Conservation (phyloP, 805 yeast genomes). For the Pichia nakasei region DNA sequence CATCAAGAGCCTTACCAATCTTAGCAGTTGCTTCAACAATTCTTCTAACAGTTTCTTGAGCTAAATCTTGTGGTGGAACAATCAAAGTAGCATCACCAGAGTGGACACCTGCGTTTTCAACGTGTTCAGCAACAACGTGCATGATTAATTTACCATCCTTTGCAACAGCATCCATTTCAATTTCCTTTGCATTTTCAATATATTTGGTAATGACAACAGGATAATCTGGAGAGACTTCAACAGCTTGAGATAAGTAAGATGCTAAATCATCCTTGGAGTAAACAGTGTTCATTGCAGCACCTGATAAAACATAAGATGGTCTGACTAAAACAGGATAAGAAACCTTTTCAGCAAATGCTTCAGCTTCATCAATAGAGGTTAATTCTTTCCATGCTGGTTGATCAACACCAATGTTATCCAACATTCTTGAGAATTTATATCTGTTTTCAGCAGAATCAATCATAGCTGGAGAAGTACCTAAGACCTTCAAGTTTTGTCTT, state of each 20-base stretch:
- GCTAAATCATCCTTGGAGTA: slow-evolving; percentile 84
- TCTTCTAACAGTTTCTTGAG: slow-evolving; percentile 81
- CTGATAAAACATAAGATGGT: slow-evolving; percentile 94
- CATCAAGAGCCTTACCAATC: slow-evolving; percentile 88
- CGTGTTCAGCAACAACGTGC: slow-evolving; percentile 98
- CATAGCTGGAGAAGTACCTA: slow-evolving; percentile 98
- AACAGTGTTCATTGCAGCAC: slow-evolving; percentile 99
- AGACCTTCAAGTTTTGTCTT: slow-evolving; percentile 88
- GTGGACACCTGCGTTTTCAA: slow-evolving; percentile 98
- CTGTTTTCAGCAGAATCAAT: slow-evolving; percentile 97
- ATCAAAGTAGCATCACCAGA: slow-evolving; percentile 98
- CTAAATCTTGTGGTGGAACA: slow-evolving; percentile 94
- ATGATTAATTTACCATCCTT: slow-evolving; percentile 86
- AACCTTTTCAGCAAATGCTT: slow-evolving; percentile 81
- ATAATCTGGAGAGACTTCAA: slow-evolving; percentile 93
- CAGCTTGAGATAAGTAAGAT: slow-evolving; percentile 85
- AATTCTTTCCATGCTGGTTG: slow-evolving; percentile 99
- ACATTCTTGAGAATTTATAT: slow-evolving; percentile 94
- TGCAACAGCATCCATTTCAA: slow-evolving; percentile 98
- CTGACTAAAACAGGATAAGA: slow-evolving; percentile 93
- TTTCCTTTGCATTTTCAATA: slow-evolving; percentile 94
- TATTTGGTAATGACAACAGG: slow-evolving; percentile 97
- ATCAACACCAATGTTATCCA: slow-evolving; percentile 93
- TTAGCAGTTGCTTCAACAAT: slow-evolving; percentile 94
- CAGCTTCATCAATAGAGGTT: slow-evolving; percentile 88